These are phyloP conservation scores for Cenchrus fungigraminus DNA, from an alignment of 176 grass and related monocot genomes.

Conservation along the genomic window DNA sequence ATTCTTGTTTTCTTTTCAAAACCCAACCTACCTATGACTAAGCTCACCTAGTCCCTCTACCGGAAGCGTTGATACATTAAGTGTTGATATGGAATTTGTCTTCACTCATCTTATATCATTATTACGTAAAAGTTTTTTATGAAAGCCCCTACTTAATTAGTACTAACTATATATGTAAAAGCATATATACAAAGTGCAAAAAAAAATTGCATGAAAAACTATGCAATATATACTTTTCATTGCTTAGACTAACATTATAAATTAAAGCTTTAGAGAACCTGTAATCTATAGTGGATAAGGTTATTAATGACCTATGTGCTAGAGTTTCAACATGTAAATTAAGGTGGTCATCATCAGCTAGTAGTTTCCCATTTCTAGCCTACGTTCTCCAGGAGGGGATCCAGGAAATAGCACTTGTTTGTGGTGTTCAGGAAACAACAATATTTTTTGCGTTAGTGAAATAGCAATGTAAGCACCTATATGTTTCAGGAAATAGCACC, in stretches of 20 bases:
- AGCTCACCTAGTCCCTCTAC: neutral
- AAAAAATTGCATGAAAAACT: no score
- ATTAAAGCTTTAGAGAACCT: no score
- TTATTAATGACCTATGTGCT: neutral
- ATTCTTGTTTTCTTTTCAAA: no score
- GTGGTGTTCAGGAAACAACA: no score
- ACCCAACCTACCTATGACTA: neutral
- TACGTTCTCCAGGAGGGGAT: neutral
- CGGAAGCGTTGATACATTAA: neutral
- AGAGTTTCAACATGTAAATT: neutral
- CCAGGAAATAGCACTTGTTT: no score
- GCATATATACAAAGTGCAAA: neutral
- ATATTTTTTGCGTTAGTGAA: no score
- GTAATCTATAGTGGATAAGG: neutral
- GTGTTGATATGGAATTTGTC: neutral
- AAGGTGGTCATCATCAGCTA: neutral
- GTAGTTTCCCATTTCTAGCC: neutral
- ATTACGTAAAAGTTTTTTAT: no score
- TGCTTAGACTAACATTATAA: no score
- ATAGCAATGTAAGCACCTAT: no score
- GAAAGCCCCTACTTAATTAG: no score
- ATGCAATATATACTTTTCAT: no score
- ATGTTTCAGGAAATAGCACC: no score
- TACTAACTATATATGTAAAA: neutral
- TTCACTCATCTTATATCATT: neutral